Conservation (phyloP, 2,329 filamentous ascomycete species). For the Aspergillus alliaceus region DNA sequence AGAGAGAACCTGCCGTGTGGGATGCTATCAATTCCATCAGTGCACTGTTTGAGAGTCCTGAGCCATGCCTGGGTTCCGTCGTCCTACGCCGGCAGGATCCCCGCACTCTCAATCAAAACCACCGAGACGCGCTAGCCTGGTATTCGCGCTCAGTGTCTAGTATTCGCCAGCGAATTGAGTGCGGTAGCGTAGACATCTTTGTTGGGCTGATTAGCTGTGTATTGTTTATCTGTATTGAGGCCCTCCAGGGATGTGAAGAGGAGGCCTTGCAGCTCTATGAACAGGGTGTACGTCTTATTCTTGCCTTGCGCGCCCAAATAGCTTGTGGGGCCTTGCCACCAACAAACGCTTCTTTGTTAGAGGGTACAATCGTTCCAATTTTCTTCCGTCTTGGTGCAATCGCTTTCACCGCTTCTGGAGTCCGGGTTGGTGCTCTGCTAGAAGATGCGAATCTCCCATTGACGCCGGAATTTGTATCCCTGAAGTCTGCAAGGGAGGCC, state of each 20-base stretch:
- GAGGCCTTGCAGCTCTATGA: slow-evolving; percentile 29
- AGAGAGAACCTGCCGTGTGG: slow-evolving; percentile 35
- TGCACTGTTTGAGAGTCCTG: slow-evolving; percentile 32
- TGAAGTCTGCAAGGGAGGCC: slow-evolving; percentile 13
- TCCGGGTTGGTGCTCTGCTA: slow-evolving; percentile 13
- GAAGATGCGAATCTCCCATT: background rate
- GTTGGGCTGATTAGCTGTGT: slow-evolving; percentile 34
- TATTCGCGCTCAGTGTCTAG: slow-evolving; percentile 32
- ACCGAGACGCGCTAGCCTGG: slow-evolving; percentile 30
- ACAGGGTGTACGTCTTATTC: slow-evolving; percentile 30
- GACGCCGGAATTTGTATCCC: slow-evolving; percentile 14
- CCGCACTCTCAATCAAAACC: slow-evolving; percentile 15
- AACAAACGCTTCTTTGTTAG: slow-evolving; percentile 15
- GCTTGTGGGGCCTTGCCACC: slow-evolving; percentile 5
- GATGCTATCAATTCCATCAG: slow-evolving; percentile 37
- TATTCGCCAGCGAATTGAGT: slow-evolving; percentile 25
- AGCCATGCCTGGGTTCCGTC: no score
- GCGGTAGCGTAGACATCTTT: slow-evolving; percentile 24
- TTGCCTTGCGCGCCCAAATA: slow-evolving; percentile 16
- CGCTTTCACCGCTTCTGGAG: slow-evolving; percentile 13
- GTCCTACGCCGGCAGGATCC: no score
- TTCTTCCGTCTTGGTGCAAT: slow-evolving; percentile 30
- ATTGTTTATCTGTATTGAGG: slow-evolving; percentile 37
- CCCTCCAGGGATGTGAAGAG: slow-evolving; percentile 24
- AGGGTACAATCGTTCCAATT: slow-evolving; percentile 29